Evolutionary conservation across 345 rosid genomes (phyloP), one percentile per base, ranked within the genome.

Genomic region (Pseudoturritis turrita): DNA sequence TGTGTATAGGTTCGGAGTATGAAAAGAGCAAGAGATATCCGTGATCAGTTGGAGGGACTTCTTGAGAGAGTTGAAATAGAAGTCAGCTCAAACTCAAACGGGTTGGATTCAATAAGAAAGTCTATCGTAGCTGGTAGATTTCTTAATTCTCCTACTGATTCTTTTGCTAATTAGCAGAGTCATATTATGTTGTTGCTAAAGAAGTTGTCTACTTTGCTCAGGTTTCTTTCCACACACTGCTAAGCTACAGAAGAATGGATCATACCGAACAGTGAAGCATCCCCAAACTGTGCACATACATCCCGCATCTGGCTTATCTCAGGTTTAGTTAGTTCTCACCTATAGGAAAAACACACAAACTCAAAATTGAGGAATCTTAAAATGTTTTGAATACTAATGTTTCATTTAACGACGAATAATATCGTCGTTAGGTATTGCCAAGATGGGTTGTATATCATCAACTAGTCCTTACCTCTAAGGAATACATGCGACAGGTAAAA

Each of bases 61-160:
- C 70, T 89, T 46, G 91, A 88, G 81, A 85, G 95, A 81, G 95
- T 88, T 72, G 98, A 89, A 76, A 92, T 89, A 62, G 91, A 89
- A 77, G 10, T 85, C 13, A 69, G 81, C 35, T 78, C 92, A 31
- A 80, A 81, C 77, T 4, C 65, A 19, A 81, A 75, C 41, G 89
- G 88, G 59, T 73, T 86, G 55, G 96, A 92, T 52, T 57, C 79
- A 25, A 13, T 89, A 43, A 92, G 85, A 73, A 92, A 92, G 82
- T 78, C 91, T 25, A 85, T 87, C 31, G 82, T 88, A 66, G 84
- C 92, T 21, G 95, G 95, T 92, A 76, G 58, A 45, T 45, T 29
- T 29, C 54, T 3, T 25, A 63, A 9, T 17, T 6, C 22, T 29
- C 25, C 21, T 6, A 7, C 26, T 36, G 56, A n/a, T 11, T n/a